Evolutionary conservation across 495 filamentous ascomycete genomes (phyloP), one percentile per base, ranked within the genome.

Genomic region (Aspergillus baeticus): DNA sequence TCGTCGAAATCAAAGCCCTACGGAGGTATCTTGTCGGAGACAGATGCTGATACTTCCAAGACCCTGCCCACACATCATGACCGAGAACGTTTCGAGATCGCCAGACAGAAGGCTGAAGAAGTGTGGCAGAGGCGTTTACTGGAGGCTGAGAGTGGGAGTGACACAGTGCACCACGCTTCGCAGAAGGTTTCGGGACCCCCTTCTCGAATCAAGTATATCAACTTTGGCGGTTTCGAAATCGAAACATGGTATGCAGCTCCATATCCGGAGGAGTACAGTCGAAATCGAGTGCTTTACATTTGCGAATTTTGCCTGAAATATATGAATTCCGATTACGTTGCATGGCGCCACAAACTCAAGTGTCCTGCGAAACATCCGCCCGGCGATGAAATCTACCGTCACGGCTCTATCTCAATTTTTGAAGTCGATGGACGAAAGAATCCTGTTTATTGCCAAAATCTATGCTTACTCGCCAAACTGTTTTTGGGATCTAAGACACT

Each of bases 161-260:
- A 86, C 51, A 64, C 66, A n/a, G 73, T 70, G 17, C 70, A 75
- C 8, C 75, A 76, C 26, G 70, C 76, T 15, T 73, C 75, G n/a
- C 76, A 80, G 53, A 96, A 96, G 66, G 81, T 87, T 1, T 87
- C 91, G 10, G 91, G 89, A 0, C 89, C 91, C 5, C 88, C 92
- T 3, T 96, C 92, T 64, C 92, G 96, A 70, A 97, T 98, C 70
- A 94, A 98, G 66, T 96, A 92, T 72, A 96, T 98, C 76, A 92
- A 96, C 56, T 98, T 98, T 73, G 94, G 95, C 23, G 90, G 90
- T 37, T 94, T 87, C 73, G 93, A 98, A 66, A 98, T 98, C 63
- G 95, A 98, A 70, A 98, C 92, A 20, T 98, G 94, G 94, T 97
- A 98, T 71, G 92, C 95, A n/a, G 93, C 94, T 22, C 94, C 94